Evolutionary conservation across 441 rosid genomes (phyloP).

Genomic region (Erysimum cheiri): DNA sequence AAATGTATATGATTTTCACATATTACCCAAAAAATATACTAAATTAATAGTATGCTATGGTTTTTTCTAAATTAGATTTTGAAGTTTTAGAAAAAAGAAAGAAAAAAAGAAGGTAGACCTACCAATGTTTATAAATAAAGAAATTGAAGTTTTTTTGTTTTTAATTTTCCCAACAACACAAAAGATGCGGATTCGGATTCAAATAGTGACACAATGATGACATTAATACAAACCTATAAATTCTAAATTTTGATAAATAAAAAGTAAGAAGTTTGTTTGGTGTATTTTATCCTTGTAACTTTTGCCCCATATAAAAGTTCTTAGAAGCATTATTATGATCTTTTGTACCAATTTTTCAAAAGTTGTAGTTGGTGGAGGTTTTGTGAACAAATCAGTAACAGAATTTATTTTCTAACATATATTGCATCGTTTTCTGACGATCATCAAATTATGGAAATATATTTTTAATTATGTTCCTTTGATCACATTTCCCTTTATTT

Average conservation of each 20-base stretch:
- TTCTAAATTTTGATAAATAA: no score
- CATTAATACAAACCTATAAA: no score
- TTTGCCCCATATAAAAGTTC: neutral
- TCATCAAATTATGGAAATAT: slow-evolving; percentile 17
- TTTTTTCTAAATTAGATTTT: neutral
- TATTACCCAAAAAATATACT: no score
- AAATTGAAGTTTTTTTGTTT: no score
- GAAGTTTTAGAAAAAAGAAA: neutral
- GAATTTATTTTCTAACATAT: neutral
- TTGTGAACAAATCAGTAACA: neutral
- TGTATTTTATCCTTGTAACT: neutral
- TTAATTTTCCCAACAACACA: no score
- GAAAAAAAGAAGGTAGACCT: slow-evolving; percentile 1
- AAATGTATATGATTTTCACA: no score
- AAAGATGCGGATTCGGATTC: no score
- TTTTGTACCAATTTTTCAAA: slow-evolving; percentile 10
- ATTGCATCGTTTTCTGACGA: neutral
- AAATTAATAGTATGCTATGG: neutral
- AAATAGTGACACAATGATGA: no score
- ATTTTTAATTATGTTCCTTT: neutral
- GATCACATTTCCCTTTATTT: neutral
- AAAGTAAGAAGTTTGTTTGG: neutral
- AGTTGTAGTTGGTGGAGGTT: slow-evolving; percentile 34
- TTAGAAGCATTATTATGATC: slow-evolving; percentile 11
- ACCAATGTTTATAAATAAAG: neutral